Evolutionary conservation across 306 rosid genomes (phyloP).

Genomic region (Sesbania bispinosa): DNA sequence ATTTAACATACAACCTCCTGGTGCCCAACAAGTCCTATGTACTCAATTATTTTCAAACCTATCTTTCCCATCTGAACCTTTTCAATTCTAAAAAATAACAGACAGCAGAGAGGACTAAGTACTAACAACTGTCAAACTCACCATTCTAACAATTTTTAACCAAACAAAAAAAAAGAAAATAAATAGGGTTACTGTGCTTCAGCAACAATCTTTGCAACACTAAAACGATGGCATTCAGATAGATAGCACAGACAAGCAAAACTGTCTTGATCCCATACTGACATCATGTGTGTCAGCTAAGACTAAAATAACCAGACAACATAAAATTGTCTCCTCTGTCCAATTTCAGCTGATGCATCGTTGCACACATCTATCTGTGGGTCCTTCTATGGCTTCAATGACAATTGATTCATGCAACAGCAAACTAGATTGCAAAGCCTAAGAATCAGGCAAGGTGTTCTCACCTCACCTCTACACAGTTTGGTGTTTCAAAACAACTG

Average conservation of each 20-base stretch:
- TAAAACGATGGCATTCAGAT: neutral
- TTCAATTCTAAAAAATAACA: neutral
- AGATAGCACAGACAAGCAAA: neutral
- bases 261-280: neutral
- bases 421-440: neutral
- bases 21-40: neutral
- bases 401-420: neutral
- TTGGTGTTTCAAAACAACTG: neutral
- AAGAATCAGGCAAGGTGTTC: neutral
- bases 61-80: neutral
- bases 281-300: neutral
- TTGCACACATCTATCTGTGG: slow-evolving; percentile 5
- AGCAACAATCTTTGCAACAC: neutral
- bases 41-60: neutral
- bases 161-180: neutral
- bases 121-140: neutral
- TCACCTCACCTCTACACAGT: neutral
- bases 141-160: neutral
- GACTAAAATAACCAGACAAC: neutral
- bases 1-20: neutral
- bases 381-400: neutral
- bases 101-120: neutral
- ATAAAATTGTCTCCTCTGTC: neutral
- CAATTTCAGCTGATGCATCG: neutral
- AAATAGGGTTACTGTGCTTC: neutral